A percentile compares a stretch with the other conserved stretches of the same genome.
These are phyloP conservation scores for Rhizopus microsporus DNA, from an alignment of 371 early-diverging fungal species.

Conservation along the genomic window DNA sequence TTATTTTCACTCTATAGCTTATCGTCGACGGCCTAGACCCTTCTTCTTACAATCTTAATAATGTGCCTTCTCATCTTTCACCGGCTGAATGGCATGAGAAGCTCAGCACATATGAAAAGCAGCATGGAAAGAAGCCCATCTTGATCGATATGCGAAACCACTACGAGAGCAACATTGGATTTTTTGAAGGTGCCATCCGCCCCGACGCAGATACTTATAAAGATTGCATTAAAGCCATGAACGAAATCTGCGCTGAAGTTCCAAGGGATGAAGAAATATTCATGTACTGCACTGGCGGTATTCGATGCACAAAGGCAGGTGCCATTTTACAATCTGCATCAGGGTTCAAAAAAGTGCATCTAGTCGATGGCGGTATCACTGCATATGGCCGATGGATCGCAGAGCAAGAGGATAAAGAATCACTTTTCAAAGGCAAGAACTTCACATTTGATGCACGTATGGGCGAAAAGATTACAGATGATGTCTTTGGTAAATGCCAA, in stretches of 20 bases:
- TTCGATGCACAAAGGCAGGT: slow-evolving; percentile 44
- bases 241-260: slow-evolving; percentile 49
- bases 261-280: slow-evolving; percentile 66
- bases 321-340: slow-evolving; percentile 70
- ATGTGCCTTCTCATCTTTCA: slow-evolving; percentile 69
- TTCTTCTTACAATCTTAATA: slow-evolving; percentile 54
- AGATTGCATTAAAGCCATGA: slow-evolving; percentile 57
- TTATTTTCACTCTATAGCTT: slow-evolving; percentile 33
- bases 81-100: slow-evolving; percentile 72
- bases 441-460: slow-evolving; percentile 84
- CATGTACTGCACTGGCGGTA: slow-evolving; percentile 78
- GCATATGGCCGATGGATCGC: slow-evolving; percentile 74
- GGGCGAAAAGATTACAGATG: slow-evolving; percentile 76
- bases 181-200: slow-evolving; percentile 71
- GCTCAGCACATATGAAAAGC: slow-evolving; percentile 29
- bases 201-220: slow-evolving; percentile 80
- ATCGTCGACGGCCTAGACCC: slow-evolving; percentile 67
- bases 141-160: slow-evolving; percentile 85
- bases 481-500: slow-evolving; percentile 67
- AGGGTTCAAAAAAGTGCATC: slow-evolving; percentile 70
- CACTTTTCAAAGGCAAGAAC: slow-evolving; percentile 78
- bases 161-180: slow-evolving; percentile 78
- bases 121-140: slow-evolving; percentile 49
- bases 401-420: slow-evolving; percentile 41
- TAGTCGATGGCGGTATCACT: slow-evolving; percentile 77